These are phyloP conservation scores for Solanum appendiculatum DNA, from an alignment of 257 asterid species.

Conservation along the genomic window DNA sequence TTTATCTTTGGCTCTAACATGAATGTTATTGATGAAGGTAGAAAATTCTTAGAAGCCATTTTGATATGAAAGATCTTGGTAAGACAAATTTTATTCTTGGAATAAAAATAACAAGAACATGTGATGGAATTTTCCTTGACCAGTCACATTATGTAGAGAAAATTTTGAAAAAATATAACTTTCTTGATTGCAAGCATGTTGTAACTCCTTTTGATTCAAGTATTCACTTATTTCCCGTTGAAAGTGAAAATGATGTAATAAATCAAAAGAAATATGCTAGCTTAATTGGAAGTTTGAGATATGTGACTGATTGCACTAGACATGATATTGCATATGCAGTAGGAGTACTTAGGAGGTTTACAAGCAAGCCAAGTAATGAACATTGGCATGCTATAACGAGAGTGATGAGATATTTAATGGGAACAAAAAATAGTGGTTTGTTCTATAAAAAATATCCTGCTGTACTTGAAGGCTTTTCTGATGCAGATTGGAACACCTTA, in stretches of 20 bases:
- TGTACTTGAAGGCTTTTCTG: background rate
- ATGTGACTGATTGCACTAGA: background rate
- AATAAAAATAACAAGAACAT: no score
- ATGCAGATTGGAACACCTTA: background rate
- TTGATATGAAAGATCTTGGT: no score
- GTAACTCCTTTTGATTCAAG: background rate
- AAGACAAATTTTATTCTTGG: no score
- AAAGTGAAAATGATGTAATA: background rate
- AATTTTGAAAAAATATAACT: no score
- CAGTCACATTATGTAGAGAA: no score
- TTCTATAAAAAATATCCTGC: background rate
- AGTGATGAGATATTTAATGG: background rate
- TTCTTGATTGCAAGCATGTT: background rate
- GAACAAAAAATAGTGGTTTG: background rate
- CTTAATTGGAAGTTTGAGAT: background rate
- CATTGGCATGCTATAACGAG: background rate
- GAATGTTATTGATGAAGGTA: no score
- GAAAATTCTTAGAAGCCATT: no score
- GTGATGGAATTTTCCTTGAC: no score
- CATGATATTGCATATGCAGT: background rate
- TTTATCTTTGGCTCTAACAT: no score
- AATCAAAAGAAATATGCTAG: background rate
- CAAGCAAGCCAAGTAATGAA: background rate
- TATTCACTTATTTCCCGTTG: no score
- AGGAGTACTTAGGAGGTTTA: background rate